Evolutionary conservation across 176 grass and related monocot genomes (phyloP), one percentile per base, ranked within the genome.

Genomic region (Aegilops umbellulata): DNA sequence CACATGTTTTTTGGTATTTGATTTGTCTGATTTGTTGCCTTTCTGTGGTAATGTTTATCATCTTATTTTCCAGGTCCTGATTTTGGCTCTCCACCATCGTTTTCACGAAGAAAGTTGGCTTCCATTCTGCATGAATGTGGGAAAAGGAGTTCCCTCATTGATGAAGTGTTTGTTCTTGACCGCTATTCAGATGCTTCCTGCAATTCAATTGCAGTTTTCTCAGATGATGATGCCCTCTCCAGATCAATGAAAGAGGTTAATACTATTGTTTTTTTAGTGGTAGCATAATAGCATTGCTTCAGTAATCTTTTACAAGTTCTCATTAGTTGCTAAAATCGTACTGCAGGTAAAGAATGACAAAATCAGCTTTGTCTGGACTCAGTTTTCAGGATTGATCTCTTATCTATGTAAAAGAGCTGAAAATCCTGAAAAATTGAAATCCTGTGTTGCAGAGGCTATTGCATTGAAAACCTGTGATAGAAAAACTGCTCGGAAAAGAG

Each of bases 141-240:
- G 70, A 95, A 83, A 89, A 92, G 67, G 65, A 94, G 93, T 73
- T 92, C 93, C 30, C 86, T 98, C 65, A 88, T 98, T 73, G 96
- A 95, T 86, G 92, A 92, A 22, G 27, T 74, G 23, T 89, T 84
- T 83, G 41, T 95, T 77, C 60, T 98, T 2, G 88, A 89, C 71
- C 86, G 88, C 70, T 98, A 95, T 89, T 95, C 94, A 67, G 96
- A 98, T 92, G 83, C 91, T 87, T 91, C 88, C 58, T 94, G 84
- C 89, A 98, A 98, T 92, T 80, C 91, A 64, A 94, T 98, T 87
- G 77, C 93, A 64, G 82, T 88, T 67, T 90, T 90, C 87, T 94
- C 96, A 61, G 96, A 98, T 90, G 81, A 92, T 34, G 90, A 98
- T 29, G 91, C 96, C 16, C 94, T 98, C 66, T 94, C 86, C 51